Base-by-base conservation (phyloP, 176 grass and related monocot genomes). In the Carex scoparia region DNA sequence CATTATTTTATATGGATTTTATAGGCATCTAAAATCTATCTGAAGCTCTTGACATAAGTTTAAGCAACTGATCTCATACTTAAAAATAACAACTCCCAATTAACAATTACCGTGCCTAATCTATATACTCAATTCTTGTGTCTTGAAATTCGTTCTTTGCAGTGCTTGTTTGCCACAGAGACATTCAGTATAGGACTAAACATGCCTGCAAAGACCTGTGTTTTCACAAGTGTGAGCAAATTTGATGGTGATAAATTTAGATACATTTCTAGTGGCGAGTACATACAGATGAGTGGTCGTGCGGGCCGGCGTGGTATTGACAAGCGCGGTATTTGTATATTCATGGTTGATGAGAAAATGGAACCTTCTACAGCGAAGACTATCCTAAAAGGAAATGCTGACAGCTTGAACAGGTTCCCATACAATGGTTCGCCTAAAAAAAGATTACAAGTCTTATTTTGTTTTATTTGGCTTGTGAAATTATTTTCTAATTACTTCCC, bases 101-200 rank as follows among this genome's bases (percentile, higher is more conserved):
- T 46, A 48, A 1, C 18, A 73, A 27, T 49, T 73, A 51, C 16
- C 0, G 69, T 49, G 69, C 8, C 49, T 11, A 16, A 54, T 31
- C 9, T 54, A 70, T n/a, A 69, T 69, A 27, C 42, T 73, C 40
- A 55, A 67, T 66, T 49, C 33, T 54, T 83, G 5, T 31, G 27
- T 76, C 12, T 64, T 81, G 60, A 11, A n/a, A 64, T 81, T 82
- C 15, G 88, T 85, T 66, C 86, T 46, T 85, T 93, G 77, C 84
- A 98, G 93, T 98, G 95, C 74, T 83, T 98, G 85, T 97, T 97
- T 87, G 95, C 95, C 35, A 98, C 95, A 82, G 95, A 98, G 85
- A 98, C 95, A 65, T 98, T 98, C 91, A 98, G 95, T 88, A 98
- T 98, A 81, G 95, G 95, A 77, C 84, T 98, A 85, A 98, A 98